Evolutionary conservation across 2,329 filamentous ascomycete species (phyloP).

Genomic region (Colletotrichum endophyticum): DNA sequence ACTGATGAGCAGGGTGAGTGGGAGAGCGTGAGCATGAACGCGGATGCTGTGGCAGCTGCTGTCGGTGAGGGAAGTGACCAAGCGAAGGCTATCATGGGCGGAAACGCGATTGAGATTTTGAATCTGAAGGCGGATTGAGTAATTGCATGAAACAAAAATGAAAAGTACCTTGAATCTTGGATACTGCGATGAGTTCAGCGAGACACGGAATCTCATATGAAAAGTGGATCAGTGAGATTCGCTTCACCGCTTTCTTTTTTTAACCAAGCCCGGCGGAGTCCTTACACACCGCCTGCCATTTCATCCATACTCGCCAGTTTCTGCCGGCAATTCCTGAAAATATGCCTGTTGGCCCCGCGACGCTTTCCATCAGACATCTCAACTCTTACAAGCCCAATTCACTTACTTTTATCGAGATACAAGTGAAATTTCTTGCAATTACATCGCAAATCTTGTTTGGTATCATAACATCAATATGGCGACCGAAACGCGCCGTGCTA

Average conservation of each 20-base stretch:
- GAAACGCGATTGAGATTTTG: conserved; percentile 62
- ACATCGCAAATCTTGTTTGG: background rate
- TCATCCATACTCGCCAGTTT: background rate
- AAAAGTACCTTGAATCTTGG: background rate
- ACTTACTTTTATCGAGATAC: background rate
- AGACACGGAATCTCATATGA: background rate
- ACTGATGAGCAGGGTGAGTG: conserved; percentile 68
- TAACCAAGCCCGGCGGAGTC: rapidly evolving
- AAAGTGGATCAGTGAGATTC: background rate
- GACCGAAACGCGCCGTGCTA: conserved; percentile 5
- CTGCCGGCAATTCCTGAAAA: conserved; percentile 18
- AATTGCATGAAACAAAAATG: background rate
- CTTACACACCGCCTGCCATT: background rate
- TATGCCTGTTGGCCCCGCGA: conserved; percentile 12
- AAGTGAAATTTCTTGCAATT: background rate
- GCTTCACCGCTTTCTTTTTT: background rate
- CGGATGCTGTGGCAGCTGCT: conserved; percentile 56
- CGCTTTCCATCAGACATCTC: background rate
- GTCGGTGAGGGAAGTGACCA: conserved; percentile 50
- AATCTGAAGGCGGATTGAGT: conserved; percentile 7
- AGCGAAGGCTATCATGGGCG: conserved; percentile 61
- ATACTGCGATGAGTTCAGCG: background rate
- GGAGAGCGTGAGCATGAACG: conserved; percentile 67
- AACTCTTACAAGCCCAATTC: background rate
- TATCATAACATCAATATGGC: background rate